Conservation (phyloP, 2,329 filamentous ascomycete genomes). For the Colletotrichum karsti region DNA sequence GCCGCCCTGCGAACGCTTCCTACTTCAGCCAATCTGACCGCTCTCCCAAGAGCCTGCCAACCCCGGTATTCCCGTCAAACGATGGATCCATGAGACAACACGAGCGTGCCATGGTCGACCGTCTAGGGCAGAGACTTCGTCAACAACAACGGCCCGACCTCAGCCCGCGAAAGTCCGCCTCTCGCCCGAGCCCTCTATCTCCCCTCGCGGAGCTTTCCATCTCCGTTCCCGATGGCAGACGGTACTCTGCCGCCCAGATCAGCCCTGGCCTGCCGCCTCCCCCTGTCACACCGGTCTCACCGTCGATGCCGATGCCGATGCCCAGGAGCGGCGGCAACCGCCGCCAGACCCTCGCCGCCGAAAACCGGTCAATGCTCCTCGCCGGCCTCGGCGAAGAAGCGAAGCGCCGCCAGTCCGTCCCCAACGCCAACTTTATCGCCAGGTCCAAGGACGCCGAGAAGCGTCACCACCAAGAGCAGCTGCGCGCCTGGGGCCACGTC, state of each 20-base stretch:
- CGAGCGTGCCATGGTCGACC: constrained; percentile 44
- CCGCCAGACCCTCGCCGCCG: constrained; percentile 37
- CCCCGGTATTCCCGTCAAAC: constrained; percentile 42
- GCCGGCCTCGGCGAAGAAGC: constrained; percentile 31
- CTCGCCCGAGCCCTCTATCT: constrained; percentile 23
- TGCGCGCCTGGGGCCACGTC: constrained; percentile 50
- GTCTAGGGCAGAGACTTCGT: constrained; percentile 38
- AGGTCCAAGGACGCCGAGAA: constrained; percentile 18
- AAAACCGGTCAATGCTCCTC: constrained; percentile 42
- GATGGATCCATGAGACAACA: constrained; percentile 45
- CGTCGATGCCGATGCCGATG: constrained; percentile 7
- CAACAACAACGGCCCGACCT: constrained; percentile 26
- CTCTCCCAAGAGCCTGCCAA: constrained; percentile 42
- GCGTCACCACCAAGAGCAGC: constrained; percentile 37
- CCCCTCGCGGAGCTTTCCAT: constrained; percentile 15
- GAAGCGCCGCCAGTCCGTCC: constrained; percentile 36
- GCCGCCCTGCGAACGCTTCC: constrained; percentile 19
- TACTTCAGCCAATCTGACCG: constrained; percentile 35
- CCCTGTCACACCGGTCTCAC: constrained; percentile 28
- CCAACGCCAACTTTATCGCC: constrained; percentile 17
- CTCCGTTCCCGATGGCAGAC: background rate
- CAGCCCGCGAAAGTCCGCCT: constrained; percentile 15
- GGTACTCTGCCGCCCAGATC: constrained; percentile 14
- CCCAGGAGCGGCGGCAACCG: constrained; percentile 25
- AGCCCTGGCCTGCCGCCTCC: constrained; percentile 23